Evolutionary conservation across 1,139 yeast species (phyloP).

Genomic region (Kodamaea sp.): DNA sequence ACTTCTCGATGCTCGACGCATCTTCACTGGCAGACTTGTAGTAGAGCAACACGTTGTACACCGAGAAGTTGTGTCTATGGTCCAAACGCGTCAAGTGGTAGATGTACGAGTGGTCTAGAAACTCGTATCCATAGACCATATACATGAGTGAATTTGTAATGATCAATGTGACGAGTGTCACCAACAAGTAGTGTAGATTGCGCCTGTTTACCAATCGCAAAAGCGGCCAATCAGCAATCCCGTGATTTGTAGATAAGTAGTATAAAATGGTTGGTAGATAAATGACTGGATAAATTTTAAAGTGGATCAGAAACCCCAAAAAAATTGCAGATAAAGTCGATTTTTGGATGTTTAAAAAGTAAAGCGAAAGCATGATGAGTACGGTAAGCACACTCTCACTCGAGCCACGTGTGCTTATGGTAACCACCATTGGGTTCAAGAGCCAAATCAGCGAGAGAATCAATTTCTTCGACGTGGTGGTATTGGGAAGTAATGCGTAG

Average conservation of each 20-base stretch:
- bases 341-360: slow-evolving; percentile 33
- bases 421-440: slow-evolving; percentile 90
- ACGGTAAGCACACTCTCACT: slow-evolving; percentile 88
- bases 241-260: slow-evolving; percentile 20
- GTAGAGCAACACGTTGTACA: slow-evolving; percentile 77
- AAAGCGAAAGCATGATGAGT: slow-evolving; percentile 61
- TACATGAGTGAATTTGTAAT: slow-evolving; percentile 59
- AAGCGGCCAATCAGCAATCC: slow-evolving; percentile 25
- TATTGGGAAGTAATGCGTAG: slow-evolving; percentile 29
- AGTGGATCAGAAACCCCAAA: slow-evolving; percentile 79
- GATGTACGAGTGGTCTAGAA: slow-evolving; percentile 71
- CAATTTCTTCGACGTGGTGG: slow-evolving; percentile 27
- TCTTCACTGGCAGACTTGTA: slow-evolving; percentile 45
- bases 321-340: slow-evolving; percentile 52
- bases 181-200: slow-evolving; percentile 44
- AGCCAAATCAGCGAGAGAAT: slow-evolving; percentile 69
- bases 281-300: slow-evolving; percentile 87
- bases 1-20: slow-evolving; percentile 30
- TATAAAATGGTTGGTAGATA: slow-evolving; percentile 58
- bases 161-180: slow-evolving; percentile 42
- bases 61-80: slow-evolving; percentile 91
- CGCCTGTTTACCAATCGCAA: slow-evolving; percentile 38
- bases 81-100: slow-evolving; percentile 83
- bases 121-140: slow-evolving; percentile 65
- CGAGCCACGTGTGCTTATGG: slow-evolving; percentile 90